Evolutionary conservation across 805 yeast species (phyloP), one percentile per base, ranked within the genome.

Genomic region (Saturnispora besseyi): DNA sequence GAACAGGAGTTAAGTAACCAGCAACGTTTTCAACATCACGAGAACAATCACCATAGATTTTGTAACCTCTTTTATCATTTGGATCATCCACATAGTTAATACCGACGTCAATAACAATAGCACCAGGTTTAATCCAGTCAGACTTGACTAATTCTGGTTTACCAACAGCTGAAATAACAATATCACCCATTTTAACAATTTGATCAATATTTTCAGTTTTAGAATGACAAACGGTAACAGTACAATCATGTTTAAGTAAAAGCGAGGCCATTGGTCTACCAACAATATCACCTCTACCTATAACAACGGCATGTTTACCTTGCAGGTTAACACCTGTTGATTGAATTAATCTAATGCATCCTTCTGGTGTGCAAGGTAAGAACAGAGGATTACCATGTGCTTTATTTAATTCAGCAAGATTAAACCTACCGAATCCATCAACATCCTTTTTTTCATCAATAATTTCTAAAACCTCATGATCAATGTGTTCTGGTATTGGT

Each of bases 251-350:
- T 63, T 80, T 79, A 59, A 78, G 82, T 60, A 86, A 71, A 63
- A 86, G 70, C 33, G 82, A 76, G 41, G 91, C 80, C 51, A 85
- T 79, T 38, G 95, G 95, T 48, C 82, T 77, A 53, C 95, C 95
- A 30, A 86, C 95, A 56, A 86, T 86, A 66, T 86, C 91, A 36
- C 90, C 83, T 68, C 95, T 77, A 45, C 95, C 95, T 55, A 86
- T 69, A 22, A 86, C 89, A 40, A 86, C 93, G n/a, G 90, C 91
- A 59, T 79, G 75, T 53, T 81, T 76, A 54, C 93, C 93, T 31
- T 69, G 62, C 43, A 85, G 62, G 8, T 69, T 65, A 22, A 83
- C 75, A 18, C 78, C 75, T 31, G 84, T 72, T 54, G 76, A 73
- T 55, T 77, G 68, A 51, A 86, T 69, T 55, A 86, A 69, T 59